Evolutionary conservation across 352 stramenopile species (phyloP), one percentile per base, ranked within the genome.

Genomic region (Pythium brassicae): DNA sequence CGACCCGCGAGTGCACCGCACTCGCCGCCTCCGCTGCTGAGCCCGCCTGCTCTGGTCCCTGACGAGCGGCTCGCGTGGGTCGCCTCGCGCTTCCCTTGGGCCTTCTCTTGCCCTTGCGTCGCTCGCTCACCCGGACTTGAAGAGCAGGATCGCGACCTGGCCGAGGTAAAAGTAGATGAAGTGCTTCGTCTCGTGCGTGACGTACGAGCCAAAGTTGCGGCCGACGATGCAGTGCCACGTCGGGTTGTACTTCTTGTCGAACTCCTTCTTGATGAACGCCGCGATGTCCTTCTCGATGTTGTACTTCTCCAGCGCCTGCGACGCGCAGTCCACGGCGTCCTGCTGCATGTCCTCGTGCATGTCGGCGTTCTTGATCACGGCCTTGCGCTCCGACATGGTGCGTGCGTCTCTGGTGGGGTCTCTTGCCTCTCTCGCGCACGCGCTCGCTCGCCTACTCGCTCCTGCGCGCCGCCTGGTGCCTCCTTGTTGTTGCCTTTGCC

Each of bases 321-420:
- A 98, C 47, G 97, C 97, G 60, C 94, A 97, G 82, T 99, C 97
- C 43, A 99, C 96, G 35, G 96, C 96, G 75, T 99, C 96, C 83
- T 99, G 97, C 76, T 99, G 97, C 97, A 99, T 99, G 69, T 98
- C 93, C 71, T 99, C 97, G 39, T 96, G 94, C 97, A 99, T 99
- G 76, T 99, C 97, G 45, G 97, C 97, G 83, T 99, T 99, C 80
- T 99, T 99, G 71, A 99, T 99, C 45, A 99, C 96, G n/a, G 97
- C 96, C 82, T 99, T 98, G 80, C 94, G 83, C 86, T 97, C 88
- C 66, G 87, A 86, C 85, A 95, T 96, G 37, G 37, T 20, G 37
- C 6, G 59, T 70, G 56, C 4, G 29, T 48, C 14, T 19, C 20
- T 57, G 48, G 19, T 53, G 20, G n/a, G 49, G 15, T 22, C 23